These are phyloP conservation scores for Serendipita sp. DNA, from an alignment of 768 basidiomycete species.

Conservation along the genomic window DNA sequence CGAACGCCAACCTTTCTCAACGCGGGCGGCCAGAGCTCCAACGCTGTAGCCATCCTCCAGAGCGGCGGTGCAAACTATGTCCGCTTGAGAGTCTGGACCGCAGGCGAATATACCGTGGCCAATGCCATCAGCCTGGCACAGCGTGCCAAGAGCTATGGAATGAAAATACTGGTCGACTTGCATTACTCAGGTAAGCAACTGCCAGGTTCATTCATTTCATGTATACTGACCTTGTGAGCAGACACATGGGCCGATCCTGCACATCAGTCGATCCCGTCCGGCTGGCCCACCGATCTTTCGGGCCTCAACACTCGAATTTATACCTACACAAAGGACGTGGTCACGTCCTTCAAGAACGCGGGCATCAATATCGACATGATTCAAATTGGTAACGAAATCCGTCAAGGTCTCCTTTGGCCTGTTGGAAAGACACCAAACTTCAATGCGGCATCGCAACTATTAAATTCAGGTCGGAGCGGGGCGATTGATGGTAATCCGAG, in stretches of 20 bases:
- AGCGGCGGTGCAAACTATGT: slow-evolving; percentile 42
- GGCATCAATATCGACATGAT: slow-evolving; percentile 40
- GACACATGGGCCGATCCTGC: slow-evolving; percentile 47
- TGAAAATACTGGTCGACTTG: slow-evolving; percentile 39
- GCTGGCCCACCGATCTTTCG: slow-evolving; percentile 35
- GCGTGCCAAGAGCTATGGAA: slow-evolving; percentile 38
- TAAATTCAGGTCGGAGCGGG: slow-evolving; percentile 44
- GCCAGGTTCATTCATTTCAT: not conserved
- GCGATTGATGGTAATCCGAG: slow-evolving; percentile 25
- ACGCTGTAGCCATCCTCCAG: slow-evolving; percentile 27
- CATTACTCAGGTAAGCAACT: slow-evolving; percentile 25
- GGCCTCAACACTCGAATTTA: slow-evolving; percentile 44
- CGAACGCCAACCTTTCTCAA: not conserved
- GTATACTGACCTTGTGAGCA: not conserved
- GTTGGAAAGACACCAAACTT: slow-evolving; percentile 39
- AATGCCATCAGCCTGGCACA: slow-evolving; percentile 41
- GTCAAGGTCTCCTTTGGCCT: slow-evolving; percentile 49
- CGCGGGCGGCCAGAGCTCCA: not conserved
- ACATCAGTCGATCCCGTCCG: slow-evolving; percentile 40
- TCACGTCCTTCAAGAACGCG: slow-evolving; percentile 34
- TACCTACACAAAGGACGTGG: slow-evolving; percentile 37
- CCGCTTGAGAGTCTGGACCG: slow-evolving; percentile 48
- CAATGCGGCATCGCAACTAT: slow-evolving; percentile 37
- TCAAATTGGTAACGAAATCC: slow-evolving; percentile 51
- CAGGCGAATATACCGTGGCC: slow-evolving; percentile 33